A percentile compares a stretch with the other conserved stretches of the same genome.
These are phyloP conservation scores for Aaosphaeria arxii DNA, from an alignment of 2,329 filamentous ascomycete genomes.

Conservation along the genomic window DNA sequence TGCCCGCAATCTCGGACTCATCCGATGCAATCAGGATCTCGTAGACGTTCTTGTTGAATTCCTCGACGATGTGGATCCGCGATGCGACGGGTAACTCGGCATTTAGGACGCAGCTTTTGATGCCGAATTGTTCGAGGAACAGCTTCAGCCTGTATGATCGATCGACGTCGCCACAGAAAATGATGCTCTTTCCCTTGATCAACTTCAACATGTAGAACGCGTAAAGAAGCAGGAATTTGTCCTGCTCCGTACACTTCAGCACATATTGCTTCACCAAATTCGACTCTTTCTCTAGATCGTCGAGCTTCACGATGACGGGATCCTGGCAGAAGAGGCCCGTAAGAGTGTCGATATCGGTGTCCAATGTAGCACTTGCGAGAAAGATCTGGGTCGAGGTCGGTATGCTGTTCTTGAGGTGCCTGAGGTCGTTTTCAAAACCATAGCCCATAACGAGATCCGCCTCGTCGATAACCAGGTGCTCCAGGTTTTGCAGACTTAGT, in stretches of 20 bases:
- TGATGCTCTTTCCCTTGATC: conserved; percentile 86
- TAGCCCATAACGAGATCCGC: conserved; percentile 92
- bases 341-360: conserved; percentile 79
- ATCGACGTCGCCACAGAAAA: conserved; percentile 84
- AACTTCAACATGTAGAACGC: conserved; percentile 94
- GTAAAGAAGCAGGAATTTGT: conserved; percentile 91
- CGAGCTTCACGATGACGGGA: conserved; percentile 75
- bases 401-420: conserved; percentile 71
- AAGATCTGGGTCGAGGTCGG: conserved; percentile 80
- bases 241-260: conserved; percentile 91
- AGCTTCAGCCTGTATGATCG: conserved; percentile 88
- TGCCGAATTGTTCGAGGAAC: conserved; percentile 95
- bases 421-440: conserved; percentile 87
- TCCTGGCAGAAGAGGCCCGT: conserved; percentile 82
- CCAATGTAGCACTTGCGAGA: conserved; percentile 91
- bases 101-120: conserved; percentile 89
- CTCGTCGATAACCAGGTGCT: conserved; percentile 86
- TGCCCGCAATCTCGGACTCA: conserved; percentile 78
- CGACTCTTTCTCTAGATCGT: conserved; percentile 75
- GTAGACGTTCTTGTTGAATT: conserved; percentile 96
- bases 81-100: conserved; percentile 92
- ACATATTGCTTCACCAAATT: conserved; percentile 82
- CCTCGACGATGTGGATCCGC: conserved; percentile 88
- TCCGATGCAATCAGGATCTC: conserved; percentile 97
- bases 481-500: conserved; percentile 67